These are phyloP conservation scores for Xylariales sp. DNA, from an alignment of 2,329 filamentous ascomycete species.

Conservation along the genomic window DNA sequence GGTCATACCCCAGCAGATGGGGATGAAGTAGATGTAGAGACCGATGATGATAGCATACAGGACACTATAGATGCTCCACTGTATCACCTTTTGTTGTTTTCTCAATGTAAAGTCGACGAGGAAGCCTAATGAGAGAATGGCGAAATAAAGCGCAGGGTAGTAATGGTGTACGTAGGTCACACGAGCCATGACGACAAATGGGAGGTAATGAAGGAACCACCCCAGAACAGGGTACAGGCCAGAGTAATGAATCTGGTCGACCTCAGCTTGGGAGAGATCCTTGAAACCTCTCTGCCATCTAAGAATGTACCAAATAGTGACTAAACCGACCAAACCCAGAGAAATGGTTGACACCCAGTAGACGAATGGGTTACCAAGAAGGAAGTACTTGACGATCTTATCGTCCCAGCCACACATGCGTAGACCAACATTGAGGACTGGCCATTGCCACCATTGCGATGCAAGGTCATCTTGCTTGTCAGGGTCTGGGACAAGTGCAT, in stretches of 20 bases:
- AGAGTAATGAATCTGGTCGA: slow-evolving; percentile 95
- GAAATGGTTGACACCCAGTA: slow-evolving; percentile 94
- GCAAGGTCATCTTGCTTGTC: slow-evolving; percentile 99
- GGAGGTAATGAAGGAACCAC: slow-evolving; percentile 96
- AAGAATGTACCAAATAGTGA: slow-evolving; percentile 86
- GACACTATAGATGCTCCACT: slow-evolving; percentile 76
- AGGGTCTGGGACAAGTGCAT: slow-evolving; percentile 94
- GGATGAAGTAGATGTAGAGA: slow-evolving; percentile 90
- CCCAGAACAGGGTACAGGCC: slow-evolving; percentile 91
- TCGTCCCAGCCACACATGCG: slow-evolving; percentile 99
- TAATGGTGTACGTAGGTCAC: slow-evolving; percentile 99
- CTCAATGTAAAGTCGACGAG: slow-evolving; percentile 84
- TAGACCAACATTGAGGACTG: slow-evolving; percentile 91
- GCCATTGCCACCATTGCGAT: slow-evolving; percentile 99
- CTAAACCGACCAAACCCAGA: slow-evolving; percentile 76
- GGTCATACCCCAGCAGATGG: slow-evolving; percentile 96
- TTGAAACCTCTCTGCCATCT: slow-evolving; percentile 96
- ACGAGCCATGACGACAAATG: slow-evolving; percentile 97
- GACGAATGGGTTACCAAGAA: slow-evolving; percentile 93
- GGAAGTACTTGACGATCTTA: slow-evolving; percentile 95
- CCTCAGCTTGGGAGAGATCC: slow-evolving; percentile 81
- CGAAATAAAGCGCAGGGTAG: slow-evolving; percentile 98
- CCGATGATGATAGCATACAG: slow-evolving; percentile 81
- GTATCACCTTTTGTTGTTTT: slow-evolving; percentile 70
- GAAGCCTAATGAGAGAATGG: slow-evolving; percentile 90